Evolutionary conservation across 1,139 yeast genomes (phyloP).

Genomic region (Candida sanyaensis): DNA sequence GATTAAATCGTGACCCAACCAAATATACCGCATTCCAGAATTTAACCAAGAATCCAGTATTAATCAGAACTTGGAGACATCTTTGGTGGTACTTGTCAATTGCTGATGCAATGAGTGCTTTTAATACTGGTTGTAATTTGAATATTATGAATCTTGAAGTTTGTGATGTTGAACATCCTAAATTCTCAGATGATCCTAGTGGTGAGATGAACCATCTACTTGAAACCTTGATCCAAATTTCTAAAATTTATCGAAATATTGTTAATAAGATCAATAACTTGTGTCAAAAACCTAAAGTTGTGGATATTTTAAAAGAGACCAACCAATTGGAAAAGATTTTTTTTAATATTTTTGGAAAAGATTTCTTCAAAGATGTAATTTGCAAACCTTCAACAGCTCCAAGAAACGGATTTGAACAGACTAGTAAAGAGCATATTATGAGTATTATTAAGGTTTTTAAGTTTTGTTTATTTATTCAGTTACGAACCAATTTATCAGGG

Average conservation of each 20-base stretch:
- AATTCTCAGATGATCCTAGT: conserved; percentile 16
- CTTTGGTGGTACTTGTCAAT: conserved; percentile 37
- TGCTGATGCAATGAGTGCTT: conserved; percentile 35
- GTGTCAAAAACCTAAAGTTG: conserved; percentile 32
- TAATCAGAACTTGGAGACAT: conserved; percentile 38
- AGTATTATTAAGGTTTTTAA: conserved; percentile 34
- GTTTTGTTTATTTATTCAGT: conserved; percentile 37
- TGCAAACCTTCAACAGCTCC: conserved; percentile 34
- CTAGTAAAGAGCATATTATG: conserved; percentile 23
- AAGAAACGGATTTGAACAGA: conserved; percentile 16
- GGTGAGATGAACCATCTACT: conserved; percentile 20
- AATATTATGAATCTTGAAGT: conserved; percentile 28
- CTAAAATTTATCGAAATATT: conserved; percentile 33
- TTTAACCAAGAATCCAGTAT: conserved; percentile 28
- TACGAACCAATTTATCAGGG: conserved; percentile 46
- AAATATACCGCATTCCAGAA: conserved; percentile 31
- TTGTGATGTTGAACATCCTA: conserved; percentile 37
- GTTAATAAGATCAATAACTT: conserved; percentile 32
- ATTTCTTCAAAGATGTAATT: conserved; percentile 43
- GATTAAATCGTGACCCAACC: conserved; percentile 46
- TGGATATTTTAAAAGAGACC: conserved; percentile 40
- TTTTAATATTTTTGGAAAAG: conserved; percentile 43
- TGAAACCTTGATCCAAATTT: conserved; percentile 20
- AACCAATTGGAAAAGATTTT: conserved; percentile 40
- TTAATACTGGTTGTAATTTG: conserved; percentile 36